These are phyloP conservation scores for Misopates orontium DNA, from an alignment of 257 asterid genomes.

Conservation along the genomic window DNA sequence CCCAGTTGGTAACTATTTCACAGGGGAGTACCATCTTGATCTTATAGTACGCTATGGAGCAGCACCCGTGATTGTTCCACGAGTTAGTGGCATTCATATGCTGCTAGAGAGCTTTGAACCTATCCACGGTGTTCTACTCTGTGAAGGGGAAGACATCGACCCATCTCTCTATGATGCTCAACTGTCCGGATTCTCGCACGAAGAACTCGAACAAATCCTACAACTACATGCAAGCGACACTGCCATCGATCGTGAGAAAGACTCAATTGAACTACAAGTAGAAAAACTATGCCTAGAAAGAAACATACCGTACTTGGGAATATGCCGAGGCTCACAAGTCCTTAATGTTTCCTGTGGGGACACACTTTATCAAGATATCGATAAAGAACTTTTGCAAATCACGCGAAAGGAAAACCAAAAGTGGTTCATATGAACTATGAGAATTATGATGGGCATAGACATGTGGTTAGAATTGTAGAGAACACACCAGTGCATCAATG, in stretches of 20 bases:
- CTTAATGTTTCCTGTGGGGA: constrained; percentile 94
- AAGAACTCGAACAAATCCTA: constrained; percentile 69
- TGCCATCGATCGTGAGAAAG: constrained; percentile 71
- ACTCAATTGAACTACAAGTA: constrained; percentile 68
- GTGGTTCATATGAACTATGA: constrained; percentile 80
- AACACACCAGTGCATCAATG: constrained; percentile 68
- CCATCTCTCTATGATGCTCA: constrained; percentile 79
- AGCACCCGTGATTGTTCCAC: constrained; percentile 76
- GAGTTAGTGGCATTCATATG: constrained; percentile 77
- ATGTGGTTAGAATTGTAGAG: constrained; percentile 48
- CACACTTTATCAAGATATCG: constrained; percentile 79
- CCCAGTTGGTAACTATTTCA: no score
- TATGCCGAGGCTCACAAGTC: constrained; percentile 90
- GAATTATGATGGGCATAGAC: constrained; percentile 78
- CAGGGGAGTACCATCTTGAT: constrained; percentile 89
- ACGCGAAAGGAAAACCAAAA: constrained; percentile 1
- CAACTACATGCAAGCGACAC: constrained; percentile 68
- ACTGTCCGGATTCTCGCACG: constrained; percentile 39
- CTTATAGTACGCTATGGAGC: constrained; percentile 82
- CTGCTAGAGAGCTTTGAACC: constrained; percentile 79
- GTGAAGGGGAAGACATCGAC: constrained; percentile 91
- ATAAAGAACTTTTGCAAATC: constrained; percentile 41
- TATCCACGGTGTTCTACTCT: constrained; percentile 85
- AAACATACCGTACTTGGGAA: constrained; percentile 83
- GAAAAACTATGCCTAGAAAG: constrained; percentile 85